Percentiles rank a stretch among this genome's conserved stretches.
Evolutionary conservation across 257 asterid species (phyloP).

Genomic region (Nicotiana attenuata): DNA sequence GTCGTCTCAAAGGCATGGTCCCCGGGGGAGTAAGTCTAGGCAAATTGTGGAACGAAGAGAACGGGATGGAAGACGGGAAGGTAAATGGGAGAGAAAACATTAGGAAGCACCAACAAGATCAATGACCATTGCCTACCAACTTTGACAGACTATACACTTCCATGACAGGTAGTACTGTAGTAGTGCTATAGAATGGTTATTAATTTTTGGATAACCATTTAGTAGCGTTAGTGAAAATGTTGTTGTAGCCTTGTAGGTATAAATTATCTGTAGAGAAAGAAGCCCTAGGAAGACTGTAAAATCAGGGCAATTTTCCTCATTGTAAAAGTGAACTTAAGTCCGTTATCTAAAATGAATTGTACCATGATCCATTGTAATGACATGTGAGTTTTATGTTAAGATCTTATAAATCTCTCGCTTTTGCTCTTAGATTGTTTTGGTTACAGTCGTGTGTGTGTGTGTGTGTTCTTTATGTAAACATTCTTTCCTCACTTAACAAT

Average conservation of each 20-base stretch:
- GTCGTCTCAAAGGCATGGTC: conserved; percentile 56
- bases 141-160: neutral
- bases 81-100: conserved; percentile 98
- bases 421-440: neutral
- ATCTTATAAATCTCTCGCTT: neutral
- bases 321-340: neutral
- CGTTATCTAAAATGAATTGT: neutral
- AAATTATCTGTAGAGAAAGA: neutral
- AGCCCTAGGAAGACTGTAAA: neutral
- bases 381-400: neutral
- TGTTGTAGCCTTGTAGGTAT: neutral
- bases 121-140: neutral
- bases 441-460: neutral
- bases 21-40: conserved; percentile 76
- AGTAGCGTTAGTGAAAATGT: neutral
- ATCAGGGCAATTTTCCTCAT: neutral
- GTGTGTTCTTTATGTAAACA: no score
- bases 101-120: conserved; percentile 21
- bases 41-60: conserved; percentile 82
- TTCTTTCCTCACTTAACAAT: no score
- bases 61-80: conserved; percentile 81
- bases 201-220: neutral
- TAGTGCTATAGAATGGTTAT: neutral
- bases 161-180: neutral
- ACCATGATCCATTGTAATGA: neutral